Evolutionary conservation across 2,329 filamentous ascomycete genomes (phyloP).

Genomic region (Helotiales sp.): DNA sequence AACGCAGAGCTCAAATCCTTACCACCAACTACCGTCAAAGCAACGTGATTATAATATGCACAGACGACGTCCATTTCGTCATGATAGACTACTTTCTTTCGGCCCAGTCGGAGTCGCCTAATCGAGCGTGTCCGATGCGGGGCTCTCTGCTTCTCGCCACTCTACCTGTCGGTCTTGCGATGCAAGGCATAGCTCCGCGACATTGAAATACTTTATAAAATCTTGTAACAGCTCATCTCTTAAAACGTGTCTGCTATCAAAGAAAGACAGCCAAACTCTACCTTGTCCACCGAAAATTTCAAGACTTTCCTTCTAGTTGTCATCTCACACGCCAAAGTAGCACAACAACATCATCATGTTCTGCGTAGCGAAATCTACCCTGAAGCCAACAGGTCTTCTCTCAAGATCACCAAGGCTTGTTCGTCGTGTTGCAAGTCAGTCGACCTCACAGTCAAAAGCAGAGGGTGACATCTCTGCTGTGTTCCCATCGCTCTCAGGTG

Average conservation of each 20-base stretch:
- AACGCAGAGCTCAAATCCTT: too few relatives aligned
- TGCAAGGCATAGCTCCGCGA: background rate
- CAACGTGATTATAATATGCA: too few relatives aligned
- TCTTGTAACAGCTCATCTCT: background rate
- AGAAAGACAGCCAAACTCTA: background rate
- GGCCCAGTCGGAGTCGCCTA: background rate
- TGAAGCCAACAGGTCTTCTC: background rate
- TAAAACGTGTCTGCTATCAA: background rate
- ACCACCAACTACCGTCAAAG: too few relatives aligned
- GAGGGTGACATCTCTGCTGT: slow-evolving; percentile 67
- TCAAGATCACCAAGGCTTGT: slow-evolving; percentile 47
- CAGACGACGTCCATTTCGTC: too few relatives aligned
- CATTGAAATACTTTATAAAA: background rate
- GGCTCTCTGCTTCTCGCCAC: background rate
- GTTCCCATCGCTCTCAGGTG: slow-evolving; percentile 63
- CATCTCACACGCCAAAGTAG: background rate
- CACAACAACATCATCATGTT: slow-evolving; percentile 25
- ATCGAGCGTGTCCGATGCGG: background rate
- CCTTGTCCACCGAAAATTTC: background rate
- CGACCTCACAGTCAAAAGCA: slow-evolving; percentile 37
- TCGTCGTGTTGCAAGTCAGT: slow-evolving; percentile 44
- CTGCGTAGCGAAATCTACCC: slow-evolving; percentile 10
- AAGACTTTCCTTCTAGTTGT: background rate
- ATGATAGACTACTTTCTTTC: too few relatives aligned
- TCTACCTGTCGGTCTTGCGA: background rate